phyloP scores from a whole-genome alignment of 2,329 filamentous ascomycete species.

The Fusarium sp. region DNA sequence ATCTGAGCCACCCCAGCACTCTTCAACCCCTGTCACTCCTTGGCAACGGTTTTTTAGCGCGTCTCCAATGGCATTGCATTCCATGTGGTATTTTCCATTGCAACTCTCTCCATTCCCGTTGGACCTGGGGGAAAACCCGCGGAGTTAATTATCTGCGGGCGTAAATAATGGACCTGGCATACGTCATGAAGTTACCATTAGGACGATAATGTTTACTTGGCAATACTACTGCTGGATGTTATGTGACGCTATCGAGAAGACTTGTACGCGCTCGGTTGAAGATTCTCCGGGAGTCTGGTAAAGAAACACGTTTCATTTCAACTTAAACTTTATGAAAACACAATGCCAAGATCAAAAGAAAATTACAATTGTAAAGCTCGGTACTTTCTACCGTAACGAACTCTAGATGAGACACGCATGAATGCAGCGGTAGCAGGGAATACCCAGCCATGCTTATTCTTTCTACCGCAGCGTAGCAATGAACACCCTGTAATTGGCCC shows the following conservation, averaged over 20 bases:
- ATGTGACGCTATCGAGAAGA: neutral
- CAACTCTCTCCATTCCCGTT: neutral
- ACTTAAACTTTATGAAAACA: too few species aligned
- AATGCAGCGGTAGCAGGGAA: neutral
- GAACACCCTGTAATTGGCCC: constrained; percentile 10
- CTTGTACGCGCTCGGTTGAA: neutral
- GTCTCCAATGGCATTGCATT: neutral
- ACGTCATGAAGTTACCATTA: constrained; percentile 5
- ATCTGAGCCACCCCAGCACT: constrained; percentile 7
- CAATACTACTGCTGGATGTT: fast-evolving
- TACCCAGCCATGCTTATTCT: constrained; percentile 1
- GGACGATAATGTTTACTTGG: neutral
- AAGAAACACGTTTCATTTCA: neutral
- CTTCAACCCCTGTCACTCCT: neutral
- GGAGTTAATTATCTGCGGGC: neutral
- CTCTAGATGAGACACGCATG: neutral
- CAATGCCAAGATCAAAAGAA: neutral
- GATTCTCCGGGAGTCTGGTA: neutral
- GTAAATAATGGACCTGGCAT: neutral
- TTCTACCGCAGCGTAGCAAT: neutral
- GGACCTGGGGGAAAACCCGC: neutral
- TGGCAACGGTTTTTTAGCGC: constrained; percentile 18
- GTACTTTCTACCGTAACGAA: neutral
- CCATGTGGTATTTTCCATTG: neutral
- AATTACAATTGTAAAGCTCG: neutral